phyloP scores from a whole-genome alignment of 352 stramenopile genomes.

The Phytophthora ramorum region DNA sequence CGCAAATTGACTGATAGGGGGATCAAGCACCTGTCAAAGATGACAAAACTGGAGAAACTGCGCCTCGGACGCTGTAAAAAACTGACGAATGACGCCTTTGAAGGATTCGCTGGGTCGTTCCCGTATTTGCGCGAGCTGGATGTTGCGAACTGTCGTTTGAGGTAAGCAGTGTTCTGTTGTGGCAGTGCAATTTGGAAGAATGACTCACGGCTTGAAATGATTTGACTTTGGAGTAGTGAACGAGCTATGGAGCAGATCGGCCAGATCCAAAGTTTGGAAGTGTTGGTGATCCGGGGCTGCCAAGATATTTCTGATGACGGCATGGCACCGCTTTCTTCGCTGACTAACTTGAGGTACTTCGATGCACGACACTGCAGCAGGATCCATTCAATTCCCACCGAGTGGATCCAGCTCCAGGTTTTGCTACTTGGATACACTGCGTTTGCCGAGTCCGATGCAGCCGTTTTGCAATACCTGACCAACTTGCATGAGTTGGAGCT shows the following conservation, averaged over 20 bases:
- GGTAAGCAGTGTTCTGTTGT: constrained; percentile 27
- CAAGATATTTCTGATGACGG: constrained; percentile 43
- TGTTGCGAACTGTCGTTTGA: constrained; percentile 58
- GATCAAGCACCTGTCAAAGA: constrained; percentile 48
- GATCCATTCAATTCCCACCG: constrained; percentile 52
- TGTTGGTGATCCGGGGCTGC: constrained; percentile 57
- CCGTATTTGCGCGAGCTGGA: constrained; percentile 55
- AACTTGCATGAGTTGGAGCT: constrained; percentile 72
- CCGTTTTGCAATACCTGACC: constrained; percentile 56
- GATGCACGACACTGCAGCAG: constrained; percentile 73
- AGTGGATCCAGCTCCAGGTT: constrained; percentile 65
- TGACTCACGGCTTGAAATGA: not conserved
- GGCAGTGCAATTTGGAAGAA: not conserved
- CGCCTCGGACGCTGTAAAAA: constrained; percentile 60
- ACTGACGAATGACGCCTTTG: constrained; percentile 60
- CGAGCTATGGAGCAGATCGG: constrained; percentile 41
- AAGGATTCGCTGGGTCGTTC: constrained; percentile 47
- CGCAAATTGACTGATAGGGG: constrained; percentile 60
- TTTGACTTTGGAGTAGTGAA: constrained; percentile 29
- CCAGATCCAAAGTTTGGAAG: constrained; percentile 42
- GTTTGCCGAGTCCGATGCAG: constrained; percentile 72
- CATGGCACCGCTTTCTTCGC: constrained; percentile 33
- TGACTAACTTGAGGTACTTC: constrained; percentile 63
- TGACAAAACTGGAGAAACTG: constrained; percentile 62
- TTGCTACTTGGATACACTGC: constrained; percentile 64